These are phyloP conservation scores for Fusarium sp. DNA, from an alignment of 2,329 filamentous ascomycete genomes.

Conservation along the genomic window DNA sequence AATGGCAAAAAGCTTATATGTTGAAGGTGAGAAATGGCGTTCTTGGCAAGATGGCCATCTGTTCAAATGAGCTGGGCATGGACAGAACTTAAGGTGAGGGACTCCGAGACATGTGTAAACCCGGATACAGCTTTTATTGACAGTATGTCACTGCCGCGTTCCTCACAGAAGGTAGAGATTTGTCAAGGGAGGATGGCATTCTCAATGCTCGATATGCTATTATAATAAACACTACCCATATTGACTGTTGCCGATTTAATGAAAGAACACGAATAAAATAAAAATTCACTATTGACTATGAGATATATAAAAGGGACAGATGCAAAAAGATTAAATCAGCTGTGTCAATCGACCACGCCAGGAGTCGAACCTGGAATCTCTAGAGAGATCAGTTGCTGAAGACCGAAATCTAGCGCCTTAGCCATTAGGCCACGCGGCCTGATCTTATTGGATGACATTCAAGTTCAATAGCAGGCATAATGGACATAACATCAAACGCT, in stretches of 20 bases:
- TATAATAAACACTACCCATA: fast-evolving
- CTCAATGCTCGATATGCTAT: too few species aligned
- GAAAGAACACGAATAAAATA: fast-evolving
- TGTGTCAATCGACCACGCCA: neutral
- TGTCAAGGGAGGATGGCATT: neutral
- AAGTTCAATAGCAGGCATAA: too few species aligned
- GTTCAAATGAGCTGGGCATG: neutral
- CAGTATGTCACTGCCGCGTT: neutral
- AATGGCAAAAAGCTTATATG: neutral
- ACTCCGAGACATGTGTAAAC: neutral
- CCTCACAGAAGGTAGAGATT: neutral
- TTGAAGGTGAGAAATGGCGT: neutral
- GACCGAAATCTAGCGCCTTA: neutral
- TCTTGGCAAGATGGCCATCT: too few species aligned
- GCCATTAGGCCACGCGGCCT: neutral
- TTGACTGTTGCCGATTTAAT: fast-evolving
- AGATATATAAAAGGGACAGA: too few species aligned
- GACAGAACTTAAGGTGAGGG: neutral
- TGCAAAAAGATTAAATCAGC: neutral
- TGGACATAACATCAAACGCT: too few species aligned
- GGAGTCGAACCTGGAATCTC: too few species aligned
- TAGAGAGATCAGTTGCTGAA: neutral
- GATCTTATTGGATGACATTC: neutral
- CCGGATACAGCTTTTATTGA: neutral
- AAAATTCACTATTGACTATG: too few species aligned